Evolutionary conservation across 192 early-diverging fungal species (phyloP), one percentile per base, ranked within the genome.

Genomic region (Coemansia sp.): DNA sequence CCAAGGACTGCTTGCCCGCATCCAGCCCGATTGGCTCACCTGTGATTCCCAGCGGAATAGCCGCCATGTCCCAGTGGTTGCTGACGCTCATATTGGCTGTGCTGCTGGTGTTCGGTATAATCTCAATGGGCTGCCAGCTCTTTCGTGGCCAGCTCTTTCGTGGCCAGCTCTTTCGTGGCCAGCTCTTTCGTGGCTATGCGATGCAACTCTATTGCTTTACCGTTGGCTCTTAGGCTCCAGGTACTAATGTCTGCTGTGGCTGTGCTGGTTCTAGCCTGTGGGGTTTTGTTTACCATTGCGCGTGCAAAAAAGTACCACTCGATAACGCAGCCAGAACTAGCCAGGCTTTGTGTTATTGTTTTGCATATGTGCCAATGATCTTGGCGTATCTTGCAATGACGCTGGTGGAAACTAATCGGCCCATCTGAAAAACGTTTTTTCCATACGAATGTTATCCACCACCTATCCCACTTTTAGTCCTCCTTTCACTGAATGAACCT

Each of bases 361-460:
- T 72, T n/a, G 48, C 57, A 33, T 49, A 66, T 18, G 35, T 41
- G 8, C 71, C 71, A 5, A 14, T 72, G 12, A 30, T 66, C 8
- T 21, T 60, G 20, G 58, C 38, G 9, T 60, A 1, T 10, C 24
- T 55, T 11, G 24, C 30, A 14, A 23, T 55, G 52, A 55, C 52
- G 52, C 15, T 55, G 4, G 52, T 55, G 10, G 52, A 55, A 2
- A 7, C 21, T 16, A 55, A 55, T 33, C 10, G 20, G 24, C 52
- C 52, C 11, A 55, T 6, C 5, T 46, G 14, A 18, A 46, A 46
- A 41, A 5, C 39, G 39, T 0, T 0, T 0, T 41, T 14, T 14
- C 39, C 7, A 41, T 14, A 12, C 6, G 39, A 41, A 41, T 1
- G 39, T 14, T 41, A 1, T 41, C 39, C n/a, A n/a, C 9, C 9